Evolutionary conservation across 1,284 basidiomycete genomes (phyloP).

Genomic region (Apiotrichum sp.): DNA sequence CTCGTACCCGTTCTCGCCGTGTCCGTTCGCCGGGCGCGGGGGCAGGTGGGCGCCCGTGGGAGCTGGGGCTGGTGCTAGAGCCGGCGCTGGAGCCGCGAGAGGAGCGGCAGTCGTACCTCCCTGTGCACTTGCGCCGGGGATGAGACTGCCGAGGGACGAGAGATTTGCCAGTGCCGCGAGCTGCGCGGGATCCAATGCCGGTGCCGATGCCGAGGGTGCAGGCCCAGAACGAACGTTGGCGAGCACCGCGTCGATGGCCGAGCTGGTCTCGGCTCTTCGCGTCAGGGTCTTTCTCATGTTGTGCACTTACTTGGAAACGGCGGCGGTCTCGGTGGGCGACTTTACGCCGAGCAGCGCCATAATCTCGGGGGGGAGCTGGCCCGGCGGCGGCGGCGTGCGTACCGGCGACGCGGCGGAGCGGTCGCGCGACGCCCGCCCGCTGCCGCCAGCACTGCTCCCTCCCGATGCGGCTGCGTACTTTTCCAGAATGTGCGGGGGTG

Average conservation of each 20-base stretch:
- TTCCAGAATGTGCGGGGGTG: conserved; percentile 16
- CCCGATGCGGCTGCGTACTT: conserved; percentile 36
- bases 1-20: not conserved
- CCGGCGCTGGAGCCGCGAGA: not conserved
- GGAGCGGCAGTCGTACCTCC: not conserved
- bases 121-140: too few relatives aligned
- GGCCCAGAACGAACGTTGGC: conserved; percentile 10
- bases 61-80: not conserved
- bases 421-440: not conserved
- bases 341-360: conserved; percentile 37
- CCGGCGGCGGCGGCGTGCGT: not conserved
- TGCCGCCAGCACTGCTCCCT: not conserved
- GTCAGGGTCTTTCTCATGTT: not conserved
- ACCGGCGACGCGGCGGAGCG: not conserved
- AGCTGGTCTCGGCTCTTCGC: conserved; percentile 2
- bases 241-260: conserved; percentile 15
- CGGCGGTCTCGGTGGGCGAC: conserved; percentile 13
- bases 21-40: not conserved
- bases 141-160: conserved; percentile 6
- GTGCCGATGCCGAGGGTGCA: conserved; percentile 4
- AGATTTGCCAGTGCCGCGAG: conserved; percentile 28
- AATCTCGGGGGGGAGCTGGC: conserved; percentile 36
- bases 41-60: not conserved
- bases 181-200: conserved; percentile 21
- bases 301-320: conserved; percentile 7